Conservation (phyloP, 2,329 filamentous ascomycete genomes). For the Penicillium hesseltinei region DNA sequence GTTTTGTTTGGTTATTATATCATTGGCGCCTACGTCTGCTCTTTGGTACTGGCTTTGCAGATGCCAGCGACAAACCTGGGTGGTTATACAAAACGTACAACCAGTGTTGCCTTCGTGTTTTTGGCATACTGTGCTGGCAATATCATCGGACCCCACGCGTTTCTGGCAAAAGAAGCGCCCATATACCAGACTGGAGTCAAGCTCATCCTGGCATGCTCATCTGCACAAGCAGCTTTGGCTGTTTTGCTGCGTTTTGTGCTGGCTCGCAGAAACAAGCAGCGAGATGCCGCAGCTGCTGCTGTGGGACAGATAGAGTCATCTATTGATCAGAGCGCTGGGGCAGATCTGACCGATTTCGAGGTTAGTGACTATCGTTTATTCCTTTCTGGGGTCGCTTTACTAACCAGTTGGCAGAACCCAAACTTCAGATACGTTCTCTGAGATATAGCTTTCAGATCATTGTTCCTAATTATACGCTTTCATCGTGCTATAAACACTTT, state of each 20-base stretch:
- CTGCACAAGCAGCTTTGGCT: conserved; percentile 22
- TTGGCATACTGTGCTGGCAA: conserved; percentile 46
- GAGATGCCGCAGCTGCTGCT: conserved; percentile 12
- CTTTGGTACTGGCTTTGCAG: conserved; percentile 53
- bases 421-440: conserved; percentile 39
- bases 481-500: background rate
- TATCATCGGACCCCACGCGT: conserved; percentile 49
- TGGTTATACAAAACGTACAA: conserved; percentile 52
- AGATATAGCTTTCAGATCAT: conserved; percentile 1
- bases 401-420: conserved; percentile 14
- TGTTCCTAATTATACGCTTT: background rate
- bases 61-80: conserved; percentile 43
- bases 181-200: conserved; percentile 54
- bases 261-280: conserved; percentile 18
- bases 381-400: background rate
- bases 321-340: conserved; percentile 15
- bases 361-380: conserved; percentile 8
- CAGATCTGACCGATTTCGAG: conserved; percentile 32
- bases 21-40: conserved; percentile 49
- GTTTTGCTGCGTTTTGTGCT: conserved; percentile 20
- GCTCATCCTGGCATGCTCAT: conserved; percentile 44
- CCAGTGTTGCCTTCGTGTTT: conserved; percentile 47
- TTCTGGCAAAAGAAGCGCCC: conserved; percentile 43
- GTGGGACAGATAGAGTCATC: background rate
- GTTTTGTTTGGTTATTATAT: conserved; percentile 56